A percentile compares a stretch with the other conserved stretches of the same genome.
phyloP scores from a whole-genome alignment of 352 stramenopile genomes.

The Globisporangium nunn region DNA sequence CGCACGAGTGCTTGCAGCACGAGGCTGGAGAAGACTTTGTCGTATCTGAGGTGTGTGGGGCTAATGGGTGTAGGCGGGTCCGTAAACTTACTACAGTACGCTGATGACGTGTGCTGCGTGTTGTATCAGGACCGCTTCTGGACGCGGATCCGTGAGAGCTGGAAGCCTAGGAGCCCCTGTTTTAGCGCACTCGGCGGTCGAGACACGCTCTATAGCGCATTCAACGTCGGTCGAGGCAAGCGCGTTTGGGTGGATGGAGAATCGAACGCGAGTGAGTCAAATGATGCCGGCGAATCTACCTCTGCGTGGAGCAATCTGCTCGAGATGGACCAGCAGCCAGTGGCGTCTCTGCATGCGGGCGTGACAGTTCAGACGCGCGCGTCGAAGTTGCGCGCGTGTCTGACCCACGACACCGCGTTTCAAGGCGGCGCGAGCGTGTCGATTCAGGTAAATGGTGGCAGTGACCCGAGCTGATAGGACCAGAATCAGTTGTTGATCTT shows the following conservation, averaged over 20 bases:
- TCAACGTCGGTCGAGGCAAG: constrained; percentile 26
- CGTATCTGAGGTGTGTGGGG: constrained; percentile 11
- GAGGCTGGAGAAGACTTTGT: constrained; percentile 20
- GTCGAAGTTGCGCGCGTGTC: constrained; percentile 17
- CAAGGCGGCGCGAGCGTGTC: constrained; percentile 26
- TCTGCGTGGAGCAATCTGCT: constrained; percentile 24
- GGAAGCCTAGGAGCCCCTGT: constrained; percentile 26
- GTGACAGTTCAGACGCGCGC: constrained; percentile 17
- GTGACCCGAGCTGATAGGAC: neutral
- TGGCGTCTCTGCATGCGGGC: constrained; percentile 20
- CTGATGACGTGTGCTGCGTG: neutral
- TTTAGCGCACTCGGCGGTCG: constrained; percentile 26
- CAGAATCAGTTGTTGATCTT: neutral
- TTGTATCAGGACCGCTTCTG: constrained; percentile 21
- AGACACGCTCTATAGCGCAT: constrained; percentile 31
- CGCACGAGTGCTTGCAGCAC: constrained; percentile 28
- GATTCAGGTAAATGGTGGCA: constrained; percentile 17
- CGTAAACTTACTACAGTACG: neutral
- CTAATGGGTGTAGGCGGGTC: neutral
- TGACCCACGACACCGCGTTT: constrained; percentile 27
- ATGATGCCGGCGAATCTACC: constrained; percentile 1
- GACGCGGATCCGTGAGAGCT: constrained; percentile 20
- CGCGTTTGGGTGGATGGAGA: constrained; percentile 20
- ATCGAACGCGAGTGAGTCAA: neutral
- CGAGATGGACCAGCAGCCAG: constrained; percentile 26